A percentile compares a stretch with the other conserved stretches of the same genome.
Conservation (phyloP, 2,329 filamentous ascomycete genomes). For the Verticillium albo-atrum region DNA sequence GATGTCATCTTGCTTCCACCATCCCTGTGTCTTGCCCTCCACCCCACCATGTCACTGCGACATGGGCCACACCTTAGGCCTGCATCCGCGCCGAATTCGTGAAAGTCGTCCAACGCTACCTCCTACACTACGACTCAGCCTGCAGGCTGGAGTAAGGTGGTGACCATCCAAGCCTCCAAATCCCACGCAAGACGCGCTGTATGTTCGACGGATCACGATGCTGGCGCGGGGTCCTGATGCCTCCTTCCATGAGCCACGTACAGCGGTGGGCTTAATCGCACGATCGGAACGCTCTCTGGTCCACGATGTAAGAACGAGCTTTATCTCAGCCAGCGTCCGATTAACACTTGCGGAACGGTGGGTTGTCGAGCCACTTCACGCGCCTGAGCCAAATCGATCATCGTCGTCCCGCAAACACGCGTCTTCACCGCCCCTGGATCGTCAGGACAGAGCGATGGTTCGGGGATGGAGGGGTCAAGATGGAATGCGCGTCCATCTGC, state of each 20-base stretch:
- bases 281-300: background rate
- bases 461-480: background rate
- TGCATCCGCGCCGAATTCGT: conserved; percentile 1
- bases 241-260: background rate
- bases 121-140: background rate
- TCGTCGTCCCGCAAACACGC: background rate
- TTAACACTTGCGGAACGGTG: background rate
- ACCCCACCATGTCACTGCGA: conserved; percentile 2
- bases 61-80: conserved; percentile 1
- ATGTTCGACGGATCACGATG: background rate
- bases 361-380: background rate
- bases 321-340: conserved; percentile 1
- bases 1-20: conserved; percentile 25
- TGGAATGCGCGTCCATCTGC: background rate
- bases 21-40: conserved; percentile 13
- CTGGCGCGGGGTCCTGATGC: background rate
- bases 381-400: background rate
- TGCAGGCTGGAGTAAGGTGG: background rate
- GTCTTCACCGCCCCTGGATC: conserved; percentile 2
- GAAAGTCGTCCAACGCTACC: background rate
- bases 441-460: conserved; percentile 1
- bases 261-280: background rate
- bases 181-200: background rate
- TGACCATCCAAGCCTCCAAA: background rate
- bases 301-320: background rate